Evolutionary conservation across 2,329 filamentous ascomycete genomes (phyloP), one percentile per base, ranked within the genome.

Genomic region (Penicillium sp.): DNA sequence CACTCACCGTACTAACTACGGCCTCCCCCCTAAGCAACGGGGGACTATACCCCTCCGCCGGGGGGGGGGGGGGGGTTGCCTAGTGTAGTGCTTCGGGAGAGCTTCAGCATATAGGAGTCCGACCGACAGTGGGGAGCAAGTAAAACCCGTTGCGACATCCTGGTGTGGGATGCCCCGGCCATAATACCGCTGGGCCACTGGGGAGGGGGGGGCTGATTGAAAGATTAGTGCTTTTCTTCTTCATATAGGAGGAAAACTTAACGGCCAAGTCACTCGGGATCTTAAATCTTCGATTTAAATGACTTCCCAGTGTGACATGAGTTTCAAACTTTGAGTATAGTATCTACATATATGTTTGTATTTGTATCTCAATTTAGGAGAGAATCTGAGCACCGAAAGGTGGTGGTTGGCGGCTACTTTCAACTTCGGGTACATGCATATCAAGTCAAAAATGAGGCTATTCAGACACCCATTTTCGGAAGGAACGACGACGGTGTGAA

Each of bases 101-200:
- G 43, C 27, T 21, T 47, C n/a, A 19, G 43, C 12, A 21, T 33
- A 47, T 47, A 33, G 13, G 45, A 33, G 45, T 47, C 29, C 45
- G 45, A 47, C 45, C 45, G n/a, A 31, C 19, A 47, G 29, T 47
- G 45, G 45, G 27, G 27, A 47, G 27, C 43, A 13, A 46, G 27
- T 25, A 46, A 31, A 31, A 46, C 43, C 43, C 43, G 43, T 46
- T 46, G 43, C 25, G 43, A 46, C 43, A 46, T 46, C 25, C 25
- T 31, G 42, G 42, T 45, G 42, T 29, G 43, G 27, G 43, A 46
- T 31, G 43, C 25, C 43, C 43, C 27, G 43, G 43, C 43, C 43
- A 21, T 31, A 46, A 19, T 46, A 21, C 43, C 43, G 43, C 45
- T 42, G 15, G 41, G 15, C 21, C 41, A 43, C 41, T 47, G n/a